Evolutionary conservation across 176 grass and related monocot species (phyloP), one percentile per base, ranked within the genome.

Genomic region (Poa pratensis): DNA sequence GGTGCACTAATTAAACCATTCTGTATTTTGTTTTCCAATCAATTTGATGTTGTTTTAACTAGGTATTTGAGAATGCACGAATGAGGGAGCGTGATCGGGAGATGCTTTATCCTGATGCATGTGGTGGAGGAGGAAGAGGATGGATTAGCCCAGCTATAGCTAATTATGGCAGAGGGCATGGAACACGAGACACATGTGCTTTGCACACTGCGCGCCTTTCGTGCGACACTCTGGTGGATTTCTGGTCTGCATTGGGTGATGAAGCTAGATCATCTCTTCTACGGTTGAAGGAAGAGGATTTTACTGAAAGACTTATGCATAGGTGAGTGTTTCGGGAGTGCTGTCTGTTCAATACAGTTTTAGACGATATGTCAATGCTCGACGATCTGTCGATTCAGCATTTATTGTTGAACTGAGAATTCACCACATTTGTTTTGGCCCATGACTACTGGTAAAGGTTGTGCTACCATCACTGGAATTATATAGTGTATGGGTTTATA

Each of bases 21-120:
- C 13, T 65, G 53, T 16, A 64, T 51, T 89, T 76, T 40, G 80
- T 67, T 55, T 18, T 80, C 46, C 20, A 49, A 28, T 77, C 53
- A 48, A 71, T 42, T 76, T 2, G 2, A 53, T 23, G 18, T 72
- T 26, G 16, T 88, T 65, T 83, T 75, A 18, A 86, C 30, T 83
- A 98, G 96, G 96, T 98, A 35, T 98, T 98, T 95, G 96, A 98
- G 79, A 95, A 91, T 87, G 93, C 93, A 85, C 91, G 91, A 63
- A 88, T 82, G 66, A 95, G 96, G 73, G 96, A 98, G 83, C 86
- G 91, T 67, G 96, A 98, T 81, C 79, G 96, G 22, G 93, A 98
- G 83, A 88, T 98, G 93, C 88, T 98, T 67, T 98, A 98, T 83
- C 93, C 96, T 92, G 96, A 98, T 84, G 96, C 96, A 27, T 98